Percentiles rank a stretch among this genome's conserved stretches.
Conservation (phyloP, 164 flowering plant genomes). For the Taxillus chinensis region DNA sequence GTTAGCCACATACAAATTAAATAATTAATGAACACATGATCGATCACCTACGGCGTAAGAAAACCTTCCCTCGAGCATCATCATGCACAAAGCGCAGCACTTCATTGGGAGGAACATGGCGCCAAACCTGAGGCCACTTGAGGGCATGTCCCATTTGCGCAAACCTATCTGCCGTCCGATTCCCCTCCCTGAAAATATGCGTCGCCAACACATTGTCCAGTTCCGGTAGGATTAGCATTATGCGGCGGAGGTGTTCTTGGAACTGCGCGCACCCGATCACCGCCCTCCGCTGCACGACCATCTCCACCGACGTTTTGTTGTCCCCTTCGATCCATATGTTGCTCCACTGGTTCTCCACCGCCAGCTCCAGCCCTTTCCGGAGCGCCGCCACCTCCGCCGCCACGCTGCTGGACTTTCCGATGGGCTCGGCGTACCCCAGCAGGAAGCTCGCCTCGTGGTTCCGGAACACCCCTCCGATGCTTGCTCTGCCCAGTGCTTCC, state of each 20-base stretch:
- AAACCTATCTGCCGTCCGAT: constrained; percentile 57
- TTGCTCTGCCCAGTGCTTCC: constrained; percentile 30
- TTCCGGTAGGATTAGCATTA: constrained; percentile 42
- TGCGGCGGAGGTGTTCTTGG: constrained; percentile 23
- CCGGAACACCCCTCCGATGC: constrained; percentile 71
- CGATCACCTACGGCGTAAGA: constrained; percentile 26
- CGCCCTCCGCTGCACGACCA: constrained; percentile 20
- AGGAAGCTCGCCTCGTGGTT: constrained; percentile 59
- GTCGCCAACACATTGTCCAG: constrained; percentile 32
- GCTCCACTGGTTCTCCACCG: constrained; percentile 54
- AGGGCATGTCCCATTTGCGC: constrained; percentile 51
- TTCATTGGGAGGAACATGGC: constrained; percentile 35
- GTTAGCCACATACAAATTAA: too few relatives aligned
- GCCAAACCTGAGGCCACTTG: constrained; percentile 44
- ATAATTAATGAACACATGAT: too few relatives aligned
- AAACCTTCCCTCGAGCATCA: constrained; percentile 52
- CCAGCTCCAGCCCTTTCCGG: constrained; percentile 53
- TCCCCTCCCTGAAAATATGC: constrained; percentile 64
- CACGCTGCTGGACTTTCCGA: constrained; percentile 41
- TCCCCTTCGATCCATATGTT: constrained; percentile 76
- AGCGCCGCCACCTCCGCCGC: constrained; percentile 54
- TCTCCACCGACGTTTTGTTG: constrained; percentile 44
- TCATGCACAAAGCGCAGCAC: constrained; percentile 35
- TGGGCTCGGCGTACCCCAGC: constrained; percentile 65
- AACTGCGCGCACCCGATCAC: constrained; percentile 25